These are phyloP conservation scores for Boletus patriciae DNA, from an alignment of 768 basidiomycete genomes.

Conservation along the genomic window DNA sequence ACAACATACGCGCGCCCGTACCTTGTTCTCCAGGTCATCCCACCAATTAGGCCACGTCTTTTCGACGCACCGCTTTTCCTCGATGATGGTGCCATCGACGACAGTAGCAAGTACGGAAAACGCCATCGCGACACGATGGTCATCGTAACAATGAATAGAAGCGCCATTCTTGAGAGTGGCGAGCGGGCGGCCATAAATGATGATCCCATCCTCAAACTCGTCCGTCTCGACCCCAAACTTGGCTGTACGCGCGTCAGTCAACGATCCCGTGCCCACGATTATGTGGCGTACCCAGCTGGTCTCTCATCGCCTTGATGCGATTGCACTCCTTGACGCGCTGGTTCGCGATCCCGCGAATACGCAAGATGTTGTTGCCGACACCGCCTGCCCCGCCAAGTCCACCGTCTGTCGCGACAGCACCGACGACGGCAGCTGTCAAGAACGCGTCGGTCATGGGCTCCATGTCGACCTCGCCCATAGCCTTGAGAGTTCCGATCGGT, in stretches of 20 bases:
- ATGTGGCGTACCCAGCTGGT: constrained; percentile 71
- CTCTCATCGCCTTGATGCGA: constrained; percentile 94
- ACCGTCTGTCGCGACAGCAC: constrained; percentile 73
- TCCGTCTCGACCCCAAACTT: constrained; percentile 93
- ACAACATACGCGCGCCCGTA: constrained; percentile 29
- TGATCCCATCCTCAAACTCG: constrained; percentile 71
- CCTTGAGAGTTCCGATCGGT: constrained; percentile 76
- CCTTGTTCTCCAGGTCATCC: constrained; percentile 97
- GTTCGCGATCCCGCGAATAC: constrained; percentile 96
- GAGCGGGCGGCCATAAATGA: constrained; percentile 74
- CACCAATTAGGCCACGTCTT: constrained; percentile 99
- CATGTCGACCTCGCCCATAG: constrained; percentile 76
- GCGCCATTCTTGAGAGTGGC: constrained; percentile 62
- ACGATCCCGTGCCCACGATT: no score
- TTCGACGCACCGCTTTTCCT: constrained; percentile 97
- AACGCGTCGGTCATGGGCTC: constrained; percentile 99
- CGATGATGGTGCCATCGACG: constrained; percentile 70
- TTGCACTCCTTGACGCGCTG: constrained; percentile 99
- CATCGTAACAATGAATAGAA: constrained; percentile 94
- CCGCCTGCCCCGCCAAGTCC: constrained; percentile 40
- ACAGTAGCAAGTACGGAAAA: constrained; percentile 87
- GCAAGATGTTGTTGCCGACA: no score
- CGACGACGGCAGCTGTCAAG: constrained; percentile 89
- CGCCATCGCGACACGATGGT: constrained; percentile 98
- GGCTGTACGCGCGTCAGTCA: constrained; percentile 46